Conservation (phyloP, 805 yeast genomes). For the Blastobotrys americana region DNA sequence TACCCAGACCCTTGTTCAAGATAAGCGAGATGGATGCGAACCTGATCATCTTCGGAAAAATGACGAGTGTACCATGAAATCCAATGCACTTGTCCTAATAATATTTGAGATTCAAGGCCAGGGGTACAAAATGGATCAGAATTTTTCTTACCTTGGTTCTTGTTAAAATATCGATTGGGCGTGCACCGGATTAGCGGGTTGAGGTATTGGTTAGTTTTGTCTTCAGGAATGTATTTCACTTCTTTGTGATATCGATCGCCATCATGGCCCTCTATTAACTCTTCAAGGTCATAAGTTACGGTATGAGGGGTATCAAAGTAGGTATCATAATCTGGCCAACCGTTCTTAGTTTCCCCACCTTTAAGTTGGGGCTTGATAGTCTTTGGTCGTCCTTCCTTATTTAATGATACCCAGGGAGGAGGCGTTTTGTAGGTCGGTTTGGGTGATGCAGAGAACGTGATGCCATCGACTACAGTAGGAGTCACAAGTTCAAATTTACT, state of each 20-base stretch:
- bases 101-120: conserved; percentile 48
- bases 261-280: conserved; percentile 40
- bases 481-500: conserved; percentile 51
- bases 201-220: conserved; percentile 59
- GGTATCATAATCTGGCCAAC: conserved; percentile 65
- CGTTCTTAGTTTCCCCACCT: conserved; percentile 60
- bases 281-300: conserved; percentile 47
- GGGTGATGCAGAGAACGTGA: conserved; percentile 53
- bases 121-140: conserved; percentile 89
- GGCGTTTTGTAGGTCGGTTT: conserved; percentile 42
- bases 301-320: conserved; percentile 69
- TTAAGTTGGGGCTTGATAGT: conserved; percentile 71
- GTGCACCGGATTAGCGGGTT: conserved; percentile 82
- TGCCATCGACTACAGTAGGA: conserved; percentile 58
- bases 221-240: conserved; percentile 53
- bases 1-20: conserved; percentile 42
- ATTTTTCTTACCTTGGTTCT: conserved; percentile 39
- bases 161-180: conserved; percentile 67
- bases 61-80: conserved; percentile 72
- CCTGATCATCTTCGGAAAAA: conserved; percentile 44
- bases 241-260: conserved; percentile 54
- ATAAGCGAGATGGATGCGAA: conserved; percentile 59
- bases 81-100: conserved; percentile 59
- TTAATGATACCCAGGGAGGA: conserved; percentile 73
- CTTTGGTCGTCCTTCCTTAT: conserved; percentile 71